Conservation (phyloP, 2,329 filamentous ascomycete species). For the Alternaria alternata region DNA sequence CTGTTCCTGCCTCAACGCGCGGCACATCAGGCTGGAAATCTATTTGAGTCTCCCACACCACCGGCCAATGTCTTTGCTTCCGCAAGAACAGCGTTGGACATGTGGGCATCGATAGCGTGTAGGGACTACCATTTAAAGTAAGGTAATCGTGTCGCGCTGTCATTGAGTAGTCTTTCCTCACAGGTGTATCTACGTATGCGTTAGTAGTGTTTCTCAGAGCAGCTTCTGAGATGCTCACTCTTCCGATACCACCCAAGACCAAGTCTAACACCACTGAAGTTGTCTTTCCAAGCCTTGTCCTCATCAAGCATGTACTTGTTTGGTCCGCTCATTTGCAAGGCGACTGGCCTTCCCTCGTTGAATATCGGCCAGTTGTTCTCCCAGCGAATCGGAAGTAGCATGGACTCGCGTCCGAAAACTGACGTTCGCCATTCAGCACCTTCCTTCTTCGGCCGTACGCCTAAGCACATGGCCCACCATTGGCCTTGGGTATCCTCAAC, state of each 20-base stretch:
- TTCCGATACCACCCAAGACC: conserved; percentile 25
- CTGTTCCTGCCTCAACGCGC: conserved; percentile 62
- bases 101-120: conserved; percentile 60
- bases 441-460: conserved; percentile 27
- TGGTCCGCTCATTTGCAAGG: conserved; percentile 45
- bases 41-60: conserved; percentile 56
- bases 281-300: conserved; percentile 21
- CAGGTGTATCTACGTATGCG: conserved; percentile 58
- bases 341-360: conserved; percentile 57
- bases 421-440: conserved; percentile 10
- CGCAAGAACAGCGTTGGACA: conserved; percentile 63
- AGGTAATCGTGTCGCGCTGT: conserved; percentile 55
- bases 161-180: conserved; percentile 58
- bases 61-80: conserved; percentile 60
- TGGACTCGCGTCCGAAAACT: conserved; percentile 57
- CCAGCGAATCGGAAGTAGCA: conserved; percentile 61
- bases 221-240: conserved; percentile 27
- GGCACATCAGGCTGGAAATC: conserved; percentile 56
- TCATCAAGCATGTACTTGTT: conserved; percentile 12
- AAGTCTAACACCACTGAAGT: conserved; percentile 12
- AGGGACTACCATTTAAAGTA: conserved; percentile 62
- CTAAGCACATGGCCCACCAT: conserved; percentile 50
- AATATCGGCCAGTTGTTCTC: conserved; percentile 62
- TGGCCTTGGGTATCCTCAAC: conserved; percentile 32
- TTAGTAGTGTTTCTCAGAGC: conserved; percentile 44